Evolutionary conservation across 352 stramenopile species (phyloP).

Genomic region (Phytophthora chlamydospora): DNA sequence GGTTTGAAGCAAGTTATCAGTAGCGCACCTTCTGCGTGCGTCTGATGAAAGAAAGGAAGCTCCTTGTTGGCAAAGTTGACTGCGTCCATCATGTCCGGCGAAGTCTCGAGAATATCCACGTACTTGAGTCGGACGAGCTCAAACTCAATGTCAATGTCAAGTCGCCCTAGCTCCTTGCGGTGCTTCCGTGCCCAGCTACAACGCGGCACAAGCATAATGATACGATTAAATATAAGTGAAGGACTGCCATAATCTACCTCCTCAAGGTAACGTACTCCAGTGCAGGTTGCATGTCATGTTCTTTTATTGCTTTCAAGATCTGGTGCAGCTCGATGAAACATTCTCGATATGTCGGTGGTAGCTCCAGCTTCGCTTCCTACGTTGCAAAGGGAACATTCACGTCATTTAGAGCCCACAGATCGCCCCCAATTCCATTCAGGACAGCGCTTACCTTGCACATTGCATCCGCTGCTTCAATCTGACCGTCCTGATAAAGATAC

Average conservation of each 20-base stretch:
- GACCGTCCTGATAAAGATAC: constrained; percentile 82
- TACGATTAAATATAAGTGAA: not conserved
- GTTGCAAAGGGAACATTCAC: not conserved
- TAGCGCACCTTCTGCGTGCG: constrained; percentile 55
- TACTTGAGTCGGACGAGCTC: constrained; percentile 86
- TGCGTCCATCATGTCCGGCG: constrained; percentile 69
- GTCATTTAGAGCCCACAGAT: not conserved
- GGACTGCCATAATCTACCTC: not conserved
- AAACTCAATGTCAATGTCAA: constrained; percentile 83
- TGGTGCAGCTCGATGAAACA: constrained; percentile 75
- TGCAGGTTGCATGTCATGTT: constrained; percentile 65
- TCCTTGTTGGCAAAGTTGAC: constrained; percentile 73
- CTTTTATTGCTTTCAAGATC: constrained; percentile 70
- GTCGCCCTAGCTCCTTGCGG: constrained; percentile 50
- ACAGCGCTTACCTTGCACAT: constrained; percentile 62
- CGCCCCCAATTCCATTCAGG: not conserved
- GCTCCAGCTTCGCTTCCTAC: constrained; percentile 65
- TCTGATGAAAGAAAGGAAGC: constrained; percentile 64
- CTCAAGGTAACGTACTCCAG: constrained; percentile 55
- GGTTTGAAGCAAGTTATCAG: not conserved
- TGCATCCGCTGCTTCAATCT: constrained; percentile 72
- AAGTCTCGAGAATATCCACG: constrained; percentile 72
- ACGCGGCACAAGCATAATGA: constrained; percentile 6
- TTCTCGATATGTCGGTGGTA: constrained; percentile 53
- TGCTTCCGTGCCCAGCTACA: constrained; percentile 69